phyloP scores from a whole-genome alignment of 257 asterid species.

The Solanum verrucosum region DNA sequence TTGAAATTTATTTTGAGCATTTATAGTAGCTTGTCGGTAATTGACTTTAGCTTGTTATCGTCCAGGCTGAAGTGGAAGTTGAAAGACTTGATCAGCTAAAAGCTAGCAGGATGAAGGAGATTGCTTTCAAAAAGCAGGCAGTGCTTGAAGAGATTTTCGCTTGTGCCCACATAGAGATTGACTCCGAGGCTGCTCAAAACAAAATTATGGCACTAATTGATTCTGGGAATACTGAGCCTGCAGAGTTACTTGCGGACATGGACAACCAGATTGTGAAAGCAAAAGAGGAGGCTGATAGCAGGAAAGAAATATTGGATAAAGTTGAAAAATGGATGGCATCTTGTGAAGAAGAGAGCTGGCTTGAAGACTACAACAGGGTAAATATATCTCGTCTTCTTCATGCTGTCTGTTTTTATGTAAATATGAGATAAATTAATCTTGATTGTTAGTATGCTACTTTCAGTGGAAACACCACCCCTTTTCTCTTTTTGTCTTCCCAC shows the following conservation, averaged over 20 bases:
- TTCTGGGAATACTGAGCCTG: conserved; percentile 75
- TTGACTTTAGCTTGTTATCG: not conserved
- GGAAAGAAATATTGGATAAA: conserved; percentile 94
- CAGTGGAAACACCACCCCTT: not conserved
- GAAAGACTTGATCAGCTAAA: conserved; percentile 89
- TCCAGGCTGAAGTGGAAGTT: conserved; percentile 89
- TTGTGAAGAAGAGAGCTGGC: conserved; percentile 99
- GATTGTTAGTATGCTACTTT: not conserved
- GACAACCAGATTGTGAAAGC: conserved; percentile 79
- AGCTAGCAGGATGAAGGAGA: conserved; percentile 96
- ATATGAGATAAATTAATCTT: not conserved
- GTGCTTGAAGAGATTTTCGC: conserved; percentile 86
- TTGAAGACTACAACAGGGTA: conserved; percentile 95
- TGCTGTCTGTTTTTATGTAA: not conserved
- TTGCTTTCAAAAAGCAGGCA: conserved; percentile 82
- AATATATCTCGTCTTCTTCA: not conserved
- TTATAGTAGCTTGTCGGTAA: not conserved
- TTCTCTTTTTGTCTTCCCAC: not conserved
- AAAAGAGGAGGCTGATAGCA: conserved; percentile 78
- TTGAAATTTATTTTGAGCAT: not conserved
- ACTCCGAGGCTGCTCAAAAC: conserved; percentile 67
- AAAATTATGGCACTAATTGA: conserved; percentile 69
- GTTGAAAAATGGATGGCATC: conserved; percentile 96
- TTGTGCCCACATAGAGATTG: conserved; percentile 77
- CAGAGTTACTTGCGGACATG: conserved; percentile 79